These are phyloP conservation scores for Dalbergia cultrata DNA, from an alignment of 306 rosid species.

Conservation along the genomic window DNA sequence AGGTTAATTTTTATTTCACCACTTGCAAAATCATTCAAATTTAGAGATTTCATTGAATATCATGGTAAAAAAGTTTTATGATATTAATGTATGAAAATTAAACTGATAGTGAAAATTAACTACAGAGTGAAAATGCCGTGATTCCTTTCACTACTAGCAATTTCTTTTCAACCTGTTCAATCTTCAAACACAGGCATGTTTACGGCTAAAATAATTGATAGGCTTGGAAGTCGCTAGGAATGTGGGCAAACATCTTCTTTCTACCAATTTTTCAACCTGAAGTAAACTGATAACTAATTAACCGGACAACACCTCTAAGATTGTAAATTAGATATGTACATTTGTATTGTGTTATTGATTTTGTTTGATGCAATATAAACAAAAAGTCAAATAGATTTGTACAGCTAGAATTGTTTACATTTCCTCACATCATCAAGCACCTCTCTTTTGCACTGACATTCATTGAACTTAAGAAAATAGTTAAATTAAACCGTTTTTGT, in stretches of 20 bases:
- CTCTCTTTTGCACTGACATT: neutral
- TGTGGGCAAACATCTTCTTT: conserved; percentile 18
- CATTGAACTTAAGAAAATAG: neutral
- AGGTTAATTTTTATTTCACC: too few species aligned
- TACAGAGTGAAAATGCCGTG: neutral
- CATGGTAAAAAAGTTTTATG: too few species aligned
- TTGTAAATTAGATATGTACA: neutral
- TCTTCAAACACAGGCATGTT: neutral
- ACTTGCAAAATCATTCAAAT: too few species aligned
- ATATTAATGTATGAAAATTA: neutral
- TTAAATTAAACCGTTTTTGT: neutral
- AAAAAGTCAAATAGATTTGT: conserved; percentile 8
- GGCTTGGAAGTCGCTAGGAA: neutral
- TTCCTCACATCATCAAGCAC: neutral
- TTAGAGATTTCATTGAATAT: too few species aligned
- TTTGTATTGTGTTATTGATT: neutral
- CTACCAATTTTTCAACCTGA: neutral
- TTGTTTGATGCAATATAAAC: conserved; percentile 34
- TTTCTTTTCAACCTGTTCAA: conserved; percentile 9
- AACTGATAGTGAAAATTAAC: neutral
- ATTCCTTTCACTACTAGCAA: neutral
- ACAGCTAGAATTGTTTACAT: neutral
- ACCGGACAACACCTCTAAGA: neutral
- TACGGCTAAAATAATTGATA: neutral
- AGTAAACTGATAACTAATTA: conserved; percentile 24